Conservation (phyloP, 129 eudicot species). For the Flaveria bidentis region DNA sequence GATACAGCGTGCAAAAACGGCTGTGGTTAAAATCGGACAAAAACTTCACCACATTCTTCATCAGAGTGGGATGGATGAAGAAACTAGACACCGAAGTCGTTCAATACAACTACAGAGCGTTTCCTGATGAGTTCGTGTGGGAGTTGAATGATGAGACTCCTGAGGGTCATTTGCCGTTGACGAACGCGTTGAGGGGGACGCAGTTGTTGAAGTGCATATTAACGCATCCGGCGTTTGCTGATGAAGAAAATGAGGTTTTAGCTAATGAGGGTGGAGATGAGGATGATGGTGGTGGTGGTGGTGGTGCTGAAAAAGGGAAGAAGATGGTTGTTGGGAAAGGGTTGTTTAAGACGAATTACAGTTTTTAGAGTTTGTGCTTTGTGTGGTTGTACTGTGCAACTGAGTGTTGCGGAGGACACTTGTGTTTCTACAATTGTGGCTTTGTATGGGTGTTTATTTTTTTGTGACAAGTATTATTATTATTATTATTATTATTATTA, state of each 20-base stretch:
- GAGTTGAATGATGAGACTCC: slow-evolving; percentile 60
- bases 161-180: slow-evolving; percentile 82
- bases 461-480: not conserved
- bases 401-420: not conserved
- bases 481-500: no score
- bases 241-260: slow-evolving; percentile 26
- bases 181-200: slow-evolving; percentile 88
- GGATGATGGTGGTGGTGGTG: no score
- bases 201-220: slow-evolving; percentile 62
- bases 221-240: slow-evolving; percentile 74
- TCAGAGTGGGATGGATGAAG: slow-evolving; percentile 93
- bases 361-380: slow-evolving; percentile 42
- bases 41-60: slow-evolving; percentile 71
- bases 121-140: slow-evolving; percentile 83
- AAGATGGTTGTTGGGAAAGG: slow-evolving; percentile 37
- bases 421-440: not conserved
- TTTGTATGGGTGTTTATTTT: not conserved
- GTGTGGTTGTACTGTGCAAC: not conserved
- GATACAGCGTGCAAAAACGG: slow-evolving; percentile 78
- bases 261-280: slow-evolving; percentile 15
- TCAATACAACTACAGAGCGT: slow-evolving; percentile 77
- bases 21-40: slow-evolving; percentile 54
- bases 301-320: no score
- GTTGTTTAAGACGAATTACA: slow-evolving; percentile 56
- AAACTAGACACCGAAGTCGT: slow-evolving; percentile 66